A percentile compares a stretch with the other conserved stretches of the same genome.
These are phyloP conservation scores for Porosira glacialis DNA, from an alignment of 352 stramenopile genomes.

Conservation along the genomic window DNA sequence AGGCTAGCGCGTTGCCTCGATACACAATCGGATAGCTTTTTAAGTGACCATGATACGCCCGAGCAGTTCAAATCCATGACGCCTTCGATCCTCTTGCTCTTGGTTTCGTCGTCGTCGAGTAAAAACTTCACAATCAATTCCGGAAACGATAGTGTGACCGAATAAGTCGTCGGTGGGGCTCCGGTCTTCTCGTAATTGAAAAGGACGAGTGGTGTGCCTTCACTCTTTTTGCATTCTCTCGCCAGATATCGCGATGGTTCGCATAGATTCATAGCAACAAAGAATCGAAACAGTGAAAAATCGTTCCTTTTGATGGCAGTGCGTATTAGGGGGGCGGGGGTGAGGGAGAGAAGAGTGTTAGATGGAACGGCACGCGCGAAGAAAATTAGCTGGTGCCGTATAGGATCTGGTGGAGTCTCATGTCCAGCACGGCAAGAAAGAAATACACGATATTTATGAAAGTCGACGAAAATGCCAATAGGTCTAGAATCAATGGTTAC, in stretches of 20 bases:
- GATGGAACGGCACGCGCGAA: too few relatives aligned
- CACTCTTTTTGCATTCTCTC: neutral
- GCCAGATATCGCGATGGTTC: slow-evolving; percentile 57
- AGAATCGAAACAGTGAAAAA: slow-evolving; percentile 70
- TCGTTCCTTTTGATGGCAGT: too few relatives aligned
- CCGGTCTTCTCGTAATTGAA: slow-evolving; percentile 80
- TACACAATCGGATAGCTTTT: slow-evolving; percentile 59
- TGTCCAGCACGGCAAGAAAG: too few relatives aligned
- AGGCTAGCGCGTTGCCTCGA: slow-evolving; percentile 52
- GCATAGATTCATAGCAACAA: slow-evolving; percentile 68
- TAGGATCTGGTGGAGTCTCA: too few relatives aligned
- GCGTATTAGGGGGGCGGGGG: too few relatives aligned
- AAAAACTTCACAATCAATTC: slow-evolving; percentile 31
- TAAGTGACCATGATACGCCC: slow-evolving; percentile 50
- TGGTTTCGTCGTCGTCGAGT: slow-evolving; percentile 25
- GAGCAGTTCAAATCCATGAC: slow-evolving; percentile 46
- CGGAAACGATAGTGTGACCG: slow-evolving; percentile 30
- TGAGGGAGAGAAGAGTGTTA: too few relatives aligned
- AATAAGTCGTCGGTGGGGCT: slow-evolving; percentile 74
- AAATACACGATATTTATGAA: too few relatives aligned
- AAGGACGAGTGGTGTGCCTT: slow-evolving; percentile 46
- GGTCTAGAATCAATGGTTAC: too few relatives aligned
- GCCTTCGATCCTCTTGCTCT: slow-evolving; percentile 17
- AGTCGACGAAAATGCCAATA: too few relatives aligned
- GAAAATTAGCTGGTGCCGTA: too few relatives aligned